phyloP scores from a whole-genome alignment of 2,329 filamentous ascomycete genomes.

The Penicillium expansum region DNA sequence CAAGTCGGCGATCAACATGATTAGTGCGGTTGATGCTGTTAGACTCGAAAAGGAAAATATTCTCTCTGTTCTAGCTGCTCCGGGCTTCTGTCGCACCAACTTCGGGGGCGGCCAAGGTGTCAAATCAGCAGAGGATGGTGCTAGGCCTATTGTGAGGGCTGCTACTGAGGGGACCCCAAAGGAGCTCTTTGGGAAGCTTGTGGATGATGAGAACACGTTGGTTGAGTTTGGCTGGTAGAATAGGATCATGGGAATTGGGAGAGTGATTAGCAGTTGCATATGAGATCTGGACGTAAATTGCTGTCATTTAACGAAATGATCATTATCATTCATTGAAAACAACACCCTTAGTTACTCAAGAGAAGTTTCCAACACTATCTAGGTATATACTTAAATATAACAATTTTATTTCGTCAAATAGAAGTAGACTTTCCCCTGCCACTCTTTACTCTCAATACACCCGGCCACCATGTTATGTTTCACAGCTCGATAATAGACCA shows the following conservation, averaged over 20 bases:
- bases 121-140: neutral
- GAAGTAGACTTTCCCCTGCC: conserved; percentile 14
- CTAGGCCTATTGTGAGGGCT: neutral
- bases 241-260: neutral
- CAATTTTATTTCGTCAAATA: conserved; percentile 11
- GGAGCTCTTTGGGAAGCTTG: neutral
- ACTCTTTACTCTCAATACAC: conserved; percentile 16
- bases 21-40: conserved; percentile 2
- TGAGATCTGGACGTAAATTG: neutral
- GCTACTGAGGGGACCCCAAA: neutral
- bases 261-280: neutral
- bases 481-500: conserved; percentile 16
- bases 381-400: neutral
- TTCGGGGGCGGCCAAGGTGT: neutral
- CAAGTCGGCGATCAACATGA: conserved; percentile 8
- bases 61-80: neutral
- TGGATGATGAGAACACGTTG: neutral
- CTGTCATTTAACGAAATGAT: neutral
- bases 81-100: neutral
- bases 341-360: neutral
- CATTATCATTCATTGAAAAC: neutral
- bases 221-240: neutral
- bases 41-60: neutral
- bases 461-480: conserved; percentile 13
- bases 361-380: neutral